Evolutionary conservation across 2,329 filamentous ascomycete species (phyloP), one percentile per base, ranked within the genome.

Genomic region (Colletotrichum sp.): DNA sequence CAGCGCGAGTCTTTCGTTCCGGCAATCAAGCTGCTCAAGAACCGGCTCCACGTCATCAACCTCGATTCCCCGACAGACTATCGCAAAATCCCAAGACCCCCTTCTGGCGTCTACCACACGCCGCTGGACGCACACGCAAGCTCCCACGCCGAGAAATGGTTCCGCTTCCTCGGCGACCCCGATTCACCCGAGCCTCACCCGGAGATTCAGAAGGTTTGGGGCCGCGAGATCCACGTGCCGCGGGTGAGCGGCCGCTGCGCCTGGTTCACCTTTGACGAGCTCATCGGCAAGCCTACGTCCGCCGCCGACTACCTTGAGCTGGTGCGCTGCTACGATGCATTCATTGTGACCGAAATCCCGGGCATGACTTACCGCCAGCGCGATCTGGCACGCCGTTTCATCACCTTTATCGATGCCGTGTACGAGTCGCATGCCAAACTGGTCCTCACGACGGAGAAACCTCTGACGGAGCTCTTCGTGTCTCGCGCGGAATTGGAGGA

Each of bases 221-320:
- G 97, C 15, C 92, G 97, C 60, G 93, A 97, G 77, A 96, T 99
- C 78, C 86, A 92, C 61, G 96, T 99, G 0, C 97, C 97, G 5
- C 90, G 92, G 78, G 97, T 97, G 16, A 97, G 95, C 81, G 97
- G 97, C 6, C 93, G 92, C 74, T 96, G 95, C 72, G 96, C 96
- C 6, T 94, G 93, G 89, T 99, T 98, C 84, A 95, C 93, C 0
- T 99, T 99, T 84, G 90, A 97, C 81, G 95, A 99, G 84, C 89
- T 99, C 56, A 98, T 98, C 79, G 95, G 95, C 13, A 89, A 92
- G 70, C 95, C 97, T 2, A 98, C 95, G 2, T 95, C 96, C 36
- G 97, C 97, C 0, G 97, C 97, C 22, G 97, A 99, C 86, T 99
- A 98, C 82, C 90, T 99, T 10, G 97, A 98, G 85, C 89, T 99